phyloP scores from a whole-genome alignment of 345 rosid species.

The Mangifera indica region DNA sequence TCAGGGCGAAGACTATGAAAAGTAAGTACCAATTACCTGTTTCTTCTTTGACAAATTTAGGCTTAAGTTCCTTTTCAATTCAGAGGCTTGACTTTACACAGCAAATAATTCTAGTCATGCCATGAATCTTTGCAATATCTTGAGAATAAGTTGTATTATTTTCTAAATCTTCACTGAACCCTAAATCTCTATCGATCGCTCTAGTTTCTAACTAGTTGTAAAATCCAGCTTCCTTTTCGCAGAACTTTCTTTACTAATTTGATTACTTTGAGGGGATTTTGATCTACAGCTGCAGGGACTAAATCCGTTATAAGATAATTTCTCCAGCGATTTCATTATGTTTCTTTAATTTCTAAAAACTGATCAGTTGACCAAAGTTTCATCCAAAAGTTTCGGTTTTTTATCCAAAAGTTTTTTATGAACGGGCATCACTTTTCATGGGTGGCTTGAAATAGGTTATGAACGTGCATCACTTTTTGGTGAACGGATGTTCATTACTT shows the following conservation, averaged over 20 bases:
- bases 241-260: conserved; percentile 16
- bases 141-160: neutral
- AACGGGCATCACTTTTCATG: no score
- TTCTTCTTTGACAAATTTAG: conserved; percentile 7
- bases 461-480: no score
- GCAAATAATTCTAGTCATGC: conserved; percentile 9
- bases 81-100: conserved; percentile 13
- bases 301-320: conserved; percentile 14
- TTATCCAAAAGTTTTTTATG: no score
- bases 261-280: conserved; percentile 8
- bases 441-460: no score
- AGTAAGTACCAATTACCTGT: neutral
- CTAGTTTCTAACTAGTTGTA: conserved; percentile 12
- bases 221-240: conserved; percentile 25
- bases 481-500: no score
- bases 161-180: neutral
- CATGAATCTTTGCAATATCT: conserved; percentile 29
- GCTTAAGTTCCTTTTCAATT: neutral
- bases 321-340: conserved; percentile 27
- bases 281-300: neutral
- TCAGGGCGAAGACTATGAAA: neutral
- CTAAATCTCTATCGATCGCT: conserved; percentile 6
- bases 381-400: conserved; percentile 19
- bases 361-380: conserved; percentile 14
- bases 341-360: conserved; percentile 5